Conservation (phyloP, 2,329 filamentous ascomycete species). For the Colletotrichum coccodes region DNA sequence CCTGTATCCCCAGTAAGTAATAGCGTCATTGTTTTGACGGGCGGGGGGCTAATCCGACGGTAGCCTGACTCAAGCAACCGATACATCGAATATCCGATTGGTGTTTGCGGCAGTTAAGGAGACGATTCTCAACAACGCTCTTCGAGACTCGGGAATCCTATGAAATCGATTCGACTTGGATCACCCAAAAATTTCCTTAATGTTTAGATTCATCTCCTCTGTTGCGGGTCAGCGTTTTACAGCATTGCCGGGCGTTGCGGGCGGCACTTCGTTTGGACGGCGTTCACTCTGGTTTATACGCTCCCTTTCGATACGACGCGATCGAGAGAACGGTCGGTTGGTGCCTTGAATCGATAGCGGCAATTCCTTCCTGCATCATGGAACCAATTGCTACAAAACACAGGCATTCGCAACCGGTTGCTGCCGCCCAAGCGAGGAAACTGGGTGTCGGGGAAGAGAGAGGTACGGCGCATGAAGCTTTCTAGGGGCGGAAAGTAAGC, state of each 20-base stretch:
- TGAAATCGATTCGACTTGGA: conserved; percentile 52
- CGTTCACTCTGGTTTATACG: conserved; percentile 34
- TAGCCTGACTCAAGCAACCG: conserved; percentile 97
- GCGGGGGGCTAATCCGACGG: conserved; percentile 13
- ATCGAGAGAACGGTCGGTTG: conserved; percentile 19
- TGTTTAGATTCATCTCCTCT: conserved; percentile 34
- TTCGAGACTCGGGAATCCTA: conserved; percentile 97
- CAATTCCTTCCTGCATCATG: conserved; percentile 13
- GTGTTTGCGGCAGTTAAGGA: conserved; percentile 99
- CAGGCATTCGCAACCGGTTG: conserved; percentile 22
- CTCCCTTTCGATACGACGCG: conserved; percentile 24
- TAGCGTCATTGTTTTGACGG: conserved; percentile 10
- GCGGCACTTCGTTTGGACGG: conserved; percentile 34
- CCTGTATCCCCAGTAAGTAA: conserved; percentile 92
- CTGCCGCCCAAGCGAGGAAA: conserved; percentile 14
- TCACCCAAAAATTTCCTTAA: conserved; percentile 7
- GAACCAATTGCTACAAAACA: conserved; percentile 13
- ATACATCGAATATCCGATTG: conserved; percentile 97
- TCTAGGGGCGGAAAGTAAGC: conserved; percentile 4
- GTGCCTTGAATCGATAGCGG: conserved; percentile 4
- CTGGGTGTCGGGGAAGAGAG: not conserved
- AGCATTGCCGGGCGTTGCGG: conserved; percentile 37
- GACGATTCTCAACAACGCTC: conserved; percentile 96
- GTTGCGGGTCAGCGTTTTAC: conserved; percentile 34
- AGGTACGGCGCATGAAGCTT: not conserved